Evolutionary conservation across 2,329 filamentous ascomycete species (phyloP), one percentile per base, ranked within the genome.

Genomic region (Botrytis porri): DNA sequence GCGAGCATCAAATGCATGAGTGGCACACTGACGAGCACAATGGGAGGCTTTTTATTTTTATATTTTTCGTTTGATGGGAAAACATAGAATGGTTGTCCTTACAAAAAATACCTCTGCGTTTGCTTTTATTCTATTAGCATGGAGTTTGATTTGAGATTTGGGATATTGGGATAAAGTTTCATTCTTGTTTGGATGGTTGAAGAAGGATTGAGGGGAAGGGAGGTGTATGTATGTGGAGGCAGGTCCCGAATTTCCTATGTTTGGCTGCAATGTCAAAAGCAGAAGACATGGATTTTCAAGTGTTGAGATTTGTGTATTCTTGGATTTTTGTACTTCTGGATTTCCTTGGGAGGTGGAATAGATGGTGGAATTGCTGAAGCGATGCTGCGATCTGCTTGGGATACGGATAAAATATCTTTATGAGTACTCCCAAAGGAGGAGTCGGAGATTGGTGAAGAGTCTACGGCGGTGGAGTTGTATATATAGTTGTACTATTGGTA

Each of bases 201-300:
- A 41, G 54, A 51, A 63, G 32, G 16, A 35, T 35, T 7, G 48
- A 62, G 45, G 8, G 39, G 32, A 22, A n/a, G 39, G 32, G 16
- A n/a, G 37, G 51, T 35, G 25, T 29, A 43, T 62, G 35, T 61
- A 61, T 69, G 48, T 74, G 57, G 57, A 35, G 60, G 37, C 9
- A 51, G n/a, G 22, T 35, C 37, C 43, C 32, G 4, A 35, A 39
- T 16, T 64, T 64, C 29, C 14, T 45, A 25, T 70, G 43, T 66
- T 66, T 66, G 70, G 39, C 66, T 67, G 70, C 7, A 57, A 72
- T 20, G 32, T 41, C 29, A 63, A 73, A 73, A 71, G 67, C 72
- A 70, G 72, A 71, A 70, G 57, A 74, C 54, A 77, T 75, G 75
- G 74, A 76, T 76, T 77, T 77, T 79, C 78, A 80, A 79, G 78